Evolutionary conservation across 495 filamentous ascomycete species (phyloP), one percentile per base, ranked within the genome.

Genomic region (Daldinia decipiens): DNA sequence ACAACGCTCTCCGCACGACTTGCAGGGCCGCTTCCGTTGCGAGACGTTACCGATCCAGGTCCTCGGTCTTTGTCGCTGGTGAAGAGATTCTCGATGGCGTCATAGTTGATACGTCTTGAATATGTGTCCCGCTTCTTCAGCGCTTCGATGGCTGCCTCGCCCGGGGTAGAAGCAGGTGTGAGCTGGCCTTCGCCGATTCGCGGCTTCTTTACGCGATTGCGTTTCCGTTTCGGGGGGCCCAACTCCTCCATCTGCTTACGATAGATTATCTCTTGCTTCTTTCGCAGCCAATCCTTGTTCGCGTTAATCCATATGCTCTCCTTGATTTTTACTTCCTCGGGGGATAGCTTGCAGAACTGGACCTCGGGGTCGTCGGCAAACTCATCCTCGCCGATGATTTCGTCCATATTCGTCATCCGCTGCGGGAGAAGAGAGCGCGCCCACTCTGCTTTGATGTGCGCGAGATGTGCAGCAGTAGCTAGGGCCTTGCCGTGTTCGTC

Each of bases 261-360:
- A 38, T 93, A 87, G 4, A 86, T 82, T 78, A 93, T 95, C 53
- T 89, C 87, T 76, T 97, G 92, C 77, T 94, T 87, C 24, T 87
- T 85, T 5, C 94, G 91, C 39, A 99, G 83, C 80, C 92, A 99
- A 59, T 95, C 92, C 73, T 93, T 91, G 79, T 98, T 98, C 70
- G 92, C 88, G 65, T 94, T 91, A n/a, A 93, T 86, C 95, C 95
- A 99, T 59, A 98, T 92, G 50, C 85, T 83, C 77, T 97, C 93
- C 75, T 97, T 97, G 68, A 94, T 83, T 4, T 84, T 84, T 2
- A 88, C 83, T 78, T 98, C 95, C 2, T 82, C 82, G 5, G 87
- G 83, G 0, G 83, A 82, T n/a, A 98, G 86, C 43, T 91, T 76
- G 78, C 93, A 97, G 68, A 90, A 87, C 59, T 81, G 76, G 24